phyloP scores from a whole-genome alignment of 169 alveolate genomes.

The Plasmodium gallinaceum region DNA sequence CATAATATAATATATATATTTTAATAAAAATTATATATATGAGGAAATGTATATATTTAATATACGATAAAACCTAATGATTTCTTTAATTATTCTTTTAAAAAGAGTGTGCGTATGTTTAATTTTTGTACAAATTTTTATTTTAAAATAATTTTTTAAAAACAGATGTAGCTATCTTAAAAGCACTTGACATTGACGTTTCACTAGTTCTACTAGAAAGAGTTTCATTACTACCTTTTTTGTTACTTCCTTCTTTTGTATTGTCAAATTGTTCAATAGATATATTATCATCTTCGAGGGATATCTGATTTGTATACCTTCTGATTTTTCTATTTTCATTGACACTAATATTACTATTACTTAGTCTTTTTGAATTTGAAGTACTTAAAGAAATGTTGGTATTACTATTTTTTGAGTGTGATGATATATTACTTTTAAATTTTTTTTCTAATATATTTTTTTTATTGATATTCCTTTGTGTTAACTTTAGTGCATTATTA shows the following conservation, averaged over 20 bases:
- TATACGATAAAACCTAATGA: too few relatives aligned
- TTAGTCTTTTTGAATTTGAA: conserved; percentile 58
- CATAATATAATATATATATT: conserved; percentile 4
- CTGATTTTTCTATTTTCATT: conserved; percentile 70
- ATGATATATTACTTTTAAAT: conserved; percentile 18
- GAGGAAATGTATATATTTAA: not conserved
- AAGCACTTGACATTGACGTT: conserved; percentile 73
- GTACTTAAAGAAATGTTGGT: conserved; percentile 38
- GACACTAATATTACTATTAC: conserved; percentile 60
- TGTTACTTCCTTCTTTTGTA: conserved; percentile 29
- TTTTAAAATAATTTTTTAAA: conserved; percentile 72
- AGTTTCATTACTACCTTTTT: conserved; percentile 44
- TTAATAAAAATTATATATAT: conserved; percentile 4
- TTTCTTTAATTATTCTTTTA: conserved; percentile 4
- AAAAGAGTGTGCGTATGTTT: not conserved
- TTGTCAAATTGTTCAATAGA: conserved; percentile 56
- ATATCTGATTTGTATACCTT: conserved; percentile 44
- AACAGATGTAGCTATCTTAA: conserved; percentile 77
- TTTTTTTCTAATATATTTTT: conserved; percentile 51
- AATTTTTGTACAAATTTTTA: not conserved
- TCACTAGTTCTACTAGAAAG: conserved; percentile 75
- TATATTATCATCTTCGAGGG: conserved; percentile 46
- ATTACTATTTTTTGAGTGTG: conserved; percentile 29
- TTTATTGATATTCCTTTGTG: conserved; percentile 62
- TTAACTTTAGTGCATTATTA: conserved; percentile 34